A percentile compares a stretch with the other conserved stretches of the same genome.
Evolutionary conservation across 352 stramenopile species (phyloP).

Genomic region (Thalassiosira oceanica): DNA sequence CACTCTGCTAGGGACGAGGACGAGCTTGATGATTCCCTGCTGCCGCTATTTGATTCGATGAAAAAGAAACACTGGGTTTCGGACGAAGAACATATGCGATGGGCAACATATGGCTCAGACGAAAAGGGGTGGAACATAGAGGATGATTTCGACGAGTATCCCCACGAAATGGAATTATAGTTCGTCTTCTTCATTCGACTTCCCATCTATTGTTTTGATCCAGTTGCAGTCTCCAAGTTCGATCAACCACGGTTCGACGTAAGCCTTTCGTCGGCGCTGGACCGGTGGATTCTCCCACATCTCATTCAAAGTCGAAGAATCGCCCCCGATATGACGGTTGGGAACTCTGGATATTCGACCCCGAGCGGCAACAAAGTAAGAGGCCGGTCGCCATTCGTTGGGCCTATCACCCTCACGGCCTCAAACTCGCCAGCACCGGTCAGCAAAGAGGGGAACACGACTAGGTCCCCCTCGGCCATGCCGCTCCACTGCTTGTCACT

Average conservation of each 20-base stretch:
- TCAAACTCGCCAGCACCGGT: constrained; percentile 30
- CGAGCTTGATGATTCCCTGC: constrained; percentile 27
- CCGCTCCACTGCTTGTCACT: neutral
- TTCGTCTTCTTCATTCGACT: neutral
- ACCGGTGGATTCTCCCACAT: constrained; percentile 28
- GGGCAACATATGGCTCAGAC: constrained; percentile 14
- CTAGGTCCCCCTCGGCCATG: constrained; percentile 22
- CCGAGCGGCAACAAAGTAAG: constrained; percentile 22
- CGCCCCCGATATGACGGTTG: constrained; percentile 9
- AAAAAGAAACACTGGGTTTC: constrained; percentile 5
- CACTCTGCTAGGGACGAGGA: constrained; percentile 43
- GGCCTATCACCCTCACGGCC: constrained; percentile 15
- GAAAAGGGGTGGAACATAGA: constrained; percentile 31
- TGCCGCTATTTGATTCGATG: constrained; percentile 6
- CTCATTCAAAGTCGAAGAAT: constrained; percentile 10
- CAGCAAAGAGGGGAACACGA: constrained; percentile 25
- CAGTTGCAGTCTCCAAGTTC: constrained; percentile 19
- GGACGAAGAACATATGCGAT: constrained; percentile 5
- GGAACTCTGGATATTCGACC: constrained; percentile 31
- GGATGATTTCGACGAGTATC: constrained; percentile 46
- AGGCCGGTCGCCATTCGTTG: constrained; percentile 1
- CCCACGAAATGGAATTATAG: constrained; percentile 22
- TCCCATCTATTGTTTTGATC: constrained; percentile 11
- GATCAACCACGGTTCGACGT: constrained; percentile 16
- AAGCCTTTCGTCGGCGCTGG: constrained; percentile 8